Conservation (phyloP, 176 grass and related monocot genomes). For the Triticum urartu region DNA sequence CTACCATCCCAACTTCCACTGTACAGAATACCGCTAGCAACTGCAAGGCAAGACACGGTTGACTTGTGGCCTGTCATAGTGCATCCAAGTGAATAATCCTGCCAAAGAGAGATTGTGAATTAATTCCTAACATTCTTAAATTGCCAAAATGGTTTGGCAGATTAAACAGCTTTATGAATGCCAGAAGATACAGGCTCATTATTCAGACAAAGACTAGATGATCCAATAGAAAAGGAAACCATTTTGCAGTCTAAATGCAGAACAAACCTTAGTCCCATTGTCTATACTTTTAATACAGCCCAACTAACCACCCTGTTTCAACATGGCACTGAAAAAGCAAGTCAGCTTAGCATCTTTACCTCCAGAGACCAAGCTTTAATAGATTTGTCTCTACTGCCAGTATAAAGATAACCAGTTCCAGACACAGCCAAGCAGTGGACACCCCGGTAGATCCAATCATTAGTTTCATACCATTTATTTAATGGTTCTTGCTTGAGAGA, state of each 20-base stretch:
- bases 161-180: background rate
- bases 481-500: conserved; percentile 43
- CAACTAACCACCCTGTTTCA: conserved; percentile 3
- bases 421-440: conserved; percentile 85
- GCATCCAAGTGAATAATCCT: conserved; percentile 85
- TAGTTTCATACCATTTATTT: conserved; percentile 89
- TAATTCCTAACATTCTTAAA: conserved; percentile 23
- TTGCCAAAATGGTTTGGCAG: background rate
- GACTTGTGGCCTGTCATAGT: conserved; percentile 91
- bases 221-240: background rate
- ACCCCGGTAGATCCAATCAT: conserved; percentile 87
- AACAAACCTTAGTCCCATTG: background rate
- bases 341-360: conserved; percentile 45
- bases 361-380: conserved; percentile 97
- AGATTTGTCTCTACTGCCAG: conserved; percentile 81
- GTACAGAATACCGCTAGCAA: conserved; percentile 79
- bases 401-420: conserved; percentile 70
- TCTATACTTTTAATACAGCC: background rate
- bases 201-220: background rate
- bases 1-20: conserved; percentile 98
- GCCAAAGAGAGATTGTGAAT: conserved; percentile 37
- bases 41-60: conserved; percentile 78
- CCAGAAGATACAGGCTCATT: background rate
- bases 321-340: background rate
- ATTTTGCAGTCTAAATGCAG: conserved; percentile 12